Percentiles rank a stretch among this genome's conserved stretches.
phyloP scores from a whole-genome alignment of 2,329 filamentous ascomycete genomes.

The Cladobotryum mycophilum region DNA sequence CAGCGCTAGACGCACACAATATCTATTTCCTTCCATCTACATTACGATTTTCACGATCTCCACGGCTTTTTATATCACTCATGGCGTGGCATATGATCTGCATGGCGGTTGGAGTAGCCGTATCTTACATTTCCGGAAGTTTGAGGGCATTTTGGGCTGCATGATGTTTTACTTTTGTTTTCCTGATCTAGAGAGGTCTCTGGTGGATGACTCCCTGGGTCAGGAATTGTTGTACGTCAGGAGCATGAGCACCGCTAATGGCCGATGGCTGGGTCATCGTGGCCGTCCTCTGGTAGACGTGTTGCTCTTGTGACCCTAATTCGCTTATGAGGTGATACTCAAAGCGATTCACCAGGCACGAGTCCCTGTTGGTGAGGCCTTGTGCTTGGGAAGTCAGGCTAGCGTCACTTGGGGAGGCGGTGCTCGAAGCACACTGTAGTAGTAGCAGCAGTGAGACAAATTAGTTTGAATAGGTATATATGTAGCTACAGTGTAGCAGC shows the following conservation, averaged over 20 bases:
- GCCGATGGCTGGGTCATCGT: background rate
- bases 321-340: background rate
- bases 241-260: background rate
- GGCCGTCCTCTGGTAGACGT: background rate
- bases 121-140: slow-evolving; percentile 1
- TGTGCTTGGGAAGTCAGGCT: background rate
- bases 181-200: slow-evolving; percentile 5
- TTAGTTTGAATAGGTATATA: background rate
- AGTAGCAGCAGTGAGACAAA: background rate
- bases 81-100: slow-evolving; percentile 3
- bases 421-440: background rate
- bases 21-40: background rate
- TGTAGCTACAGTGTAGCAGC: background rate
- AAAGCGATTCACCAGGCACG: background rate
- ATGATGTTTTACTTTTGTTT: slow-evolving; percentile 2
- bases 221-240: background rate
- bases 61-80: slow-evolving; percentile 7
- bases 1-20: background rate
- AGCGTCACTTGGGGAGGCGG: background rate
- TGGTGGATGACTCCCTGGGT: background rate
- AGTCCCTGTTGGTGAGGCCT: no score
- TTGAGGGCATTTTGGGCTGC: background rate
- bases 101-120: slow-evolving; percentile 9
- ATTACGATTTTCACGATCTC: slow-evolving; percentile 10
- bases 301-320: background rate